Percentiles rank a stretch among this genome's conserved stretches.
Conservation (phyloP, 2,329 filamentous ascomycete species). For the Talaromyces sp. region DNA sequence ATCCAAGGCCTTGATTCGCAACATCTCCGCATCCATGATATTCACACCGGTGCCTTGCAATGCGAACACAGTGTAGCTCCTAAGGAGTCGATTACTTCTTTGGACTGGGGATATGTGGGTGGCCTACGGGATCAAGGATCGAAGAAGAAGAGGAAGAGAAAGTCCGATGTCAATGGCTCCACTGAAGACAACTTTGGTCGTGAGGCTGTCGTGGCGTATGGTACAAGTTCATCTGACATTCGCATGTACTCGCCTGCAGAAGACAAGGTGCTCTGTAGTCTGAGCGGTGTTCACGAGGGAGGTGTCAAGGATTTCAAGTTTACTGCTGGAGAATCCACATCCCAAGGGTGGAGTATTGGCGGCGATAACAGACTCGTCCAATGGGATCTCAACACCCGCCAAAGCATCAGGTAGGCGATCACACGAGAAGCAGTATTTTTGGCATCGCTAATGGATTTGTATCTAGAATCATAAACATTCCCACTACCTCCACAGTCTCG, state of each 20-base stretch:
- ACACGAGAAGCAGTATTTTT: background rate
- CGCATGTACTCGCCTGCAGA: conserved; percentile 50
- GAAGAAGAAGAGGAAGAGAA: conserved; percentile 53
- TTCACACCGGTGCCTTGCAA: conserved; percentile 48
- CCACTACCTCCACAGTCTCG: conserved; percentile 38
- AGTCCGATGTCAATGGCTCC: conserved; percentile 41
- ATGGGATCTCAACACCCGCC: conserved; percentile 49
- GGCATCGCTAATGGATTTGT: background rate
- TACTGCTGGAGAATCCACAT: conserved; percentile 35
- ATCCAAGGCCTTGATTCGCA: conserved; percentile 53
- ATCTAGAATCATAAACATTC: conserved; percentile 43
- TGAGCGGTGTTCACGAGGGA: conserved; percentile 47
- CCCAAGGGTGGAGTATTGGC: conserved; percentile 54
- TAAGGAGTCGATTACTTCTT: conserved; percentile 47
- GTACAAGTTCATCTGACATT: conserved; percentile 49
- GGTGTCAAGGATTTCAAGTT: conserved; percentile 53
- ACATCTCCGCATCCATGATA: conserved; percentile 53
- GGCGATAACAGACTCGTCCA: conserved; percentile 52
- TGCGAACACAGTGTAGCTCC: conserved; percentile 50
- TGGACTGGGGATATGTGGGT: conserved; percentile 50
- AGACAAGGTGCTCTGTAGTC: conserved; percentile 44
- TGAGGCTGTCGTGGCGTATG: conserved; percentile 47
- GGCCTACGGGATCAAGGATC: conserved; percentile 37
- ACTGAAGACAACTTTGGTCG: conserved; percentile 28
- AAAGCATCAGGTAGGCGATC: conserved; percentile 40